phyloP scores from a whole-genome alignment of 257 asterid species.

The Craterostigma plantagineum region DNA sequence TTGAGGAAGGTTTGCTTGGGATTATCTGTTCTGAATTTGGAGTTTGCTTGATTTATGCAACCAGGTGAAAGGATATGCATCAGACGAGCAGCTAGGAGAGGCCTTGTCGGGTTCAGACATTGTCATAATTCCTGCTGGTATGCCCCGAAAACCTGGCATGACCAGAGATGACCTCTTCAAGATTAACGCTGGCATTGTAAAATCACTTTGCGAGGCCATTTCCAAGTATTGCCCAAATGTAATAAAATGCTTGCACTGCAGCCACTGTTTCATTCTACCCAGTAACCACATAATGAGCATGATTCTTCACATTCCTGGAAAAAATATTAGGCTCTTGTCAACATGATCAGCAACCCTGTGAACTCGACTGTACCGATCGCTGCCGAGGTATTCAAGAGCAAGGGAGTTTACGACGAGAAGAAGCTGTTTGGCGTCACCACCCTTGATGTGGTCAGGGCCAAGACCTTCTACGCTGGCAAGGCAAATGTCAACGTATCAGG shows the following conservation, averaged over 20 bases:
- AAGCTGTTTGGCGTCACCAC: constrained; percentile 56
- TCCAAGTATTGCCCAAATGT: constrained; percentile 79
- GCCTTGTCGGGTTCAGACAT: constrained; percentile 76
- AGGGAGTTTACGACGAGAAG: constrained; percentile 46
- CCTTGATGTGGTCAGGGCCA: constrained; percentile 64
- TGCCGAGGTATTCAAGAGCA: constrained; percentile 52
- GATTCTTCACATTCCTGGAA: background rate
- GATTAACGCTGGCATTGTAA: constrained; percentile 84
- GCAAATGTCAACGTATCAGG: constrained; percentile 47
- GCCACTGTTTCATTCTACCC: background rate
- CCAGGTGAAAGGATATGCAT: constrained; percentile 52
- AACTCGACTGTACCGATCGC: constrained; percentile 72
- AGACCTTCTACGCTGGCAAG: constrained; percentile 57
- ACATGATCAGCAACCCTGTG: constrained; percentile 65
- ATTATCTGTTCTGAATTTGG: background rate
- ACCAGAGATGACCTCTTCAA: constrained; percentile 87
- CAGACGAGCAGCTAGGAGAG: constrained; percentile 58
- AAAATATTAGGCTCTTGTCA: constrained; percentile 36
- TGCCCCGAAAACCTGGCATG: constrained; percentile 95
- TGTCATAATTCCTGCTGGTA: constrained; percentile 94
- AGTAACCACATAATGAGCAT: too few species aligned
- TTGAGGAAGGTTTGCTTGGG: background rate
- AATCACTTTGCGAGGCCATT: constrained; percentile 62
- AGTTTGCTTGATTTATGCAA: background rate
- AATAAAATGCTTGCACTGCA: constrained; percentile 1